Percentiles rank a stretch among this genome's conserved stretches.
These are phyloP conservation scores for Debaryomyces udenii DNA, from an alignment of 1,139 yeast species.

Conservation along the genomic window DNA sequence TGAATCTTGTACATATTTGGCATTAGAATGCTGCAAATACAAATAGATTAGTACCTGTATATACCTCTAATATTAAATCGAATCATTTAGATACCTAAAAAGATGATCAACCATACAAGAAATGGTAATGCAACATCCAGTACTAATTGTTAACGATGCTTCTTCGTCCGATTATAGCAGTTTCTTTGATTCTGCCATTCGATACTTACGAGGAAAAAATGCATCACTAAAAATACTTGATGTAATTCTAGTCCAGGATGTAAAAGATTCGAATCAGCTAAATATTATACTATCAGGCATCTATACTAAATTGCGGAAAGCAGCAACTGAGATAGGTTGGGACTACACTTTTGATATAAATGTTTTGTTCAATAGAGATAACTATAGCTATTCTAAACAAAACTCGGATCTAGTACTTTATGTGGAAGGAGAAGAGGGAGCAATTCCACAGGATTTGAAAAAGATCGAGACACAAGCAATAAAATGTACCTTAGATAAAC, in stretches of 20 bases:
- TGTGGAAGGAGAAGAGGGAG: neutral
- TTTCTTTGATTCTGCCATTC: conserved; percentile 24
- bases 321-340: conserved; percentile 24
- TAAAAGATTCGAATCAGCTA: conserved; percentile 25
- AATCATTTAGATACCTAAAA: neutral
- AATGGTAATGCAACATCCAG: conserved; percentile 19
- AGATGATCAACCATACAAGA: neutral
- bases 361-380: conserved; percentile 29
- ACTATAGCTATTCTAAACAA: neutral
- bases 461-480: neutral
- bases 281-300: conserved; percentile 30
- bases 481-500: neutral
- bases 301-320: conserved; percentile 29
- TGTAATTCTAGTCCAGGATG: conserved; percentile 23
- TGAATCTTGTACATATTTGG: conserved; percentile 7
- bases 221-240: conserved; percentile 20
- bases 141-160: conserved; percentile 32
- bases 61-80: neutral
- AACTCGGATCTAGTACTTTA: neutral
- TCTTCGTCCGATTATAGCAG: conserved; percentile 24
- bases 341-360: conserved; percentile 35
- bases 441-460: conserved; percentile 1
- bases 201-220: neutral
- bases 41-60: conserved; percentile 1
- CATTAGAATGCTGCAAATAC: conserved; percentile 1